Evolutionary conservation across 2,329 filamentous ascomycete genomes (phyloP).

Genomic region (Aspergillus ochraceoroseus): DNA sequence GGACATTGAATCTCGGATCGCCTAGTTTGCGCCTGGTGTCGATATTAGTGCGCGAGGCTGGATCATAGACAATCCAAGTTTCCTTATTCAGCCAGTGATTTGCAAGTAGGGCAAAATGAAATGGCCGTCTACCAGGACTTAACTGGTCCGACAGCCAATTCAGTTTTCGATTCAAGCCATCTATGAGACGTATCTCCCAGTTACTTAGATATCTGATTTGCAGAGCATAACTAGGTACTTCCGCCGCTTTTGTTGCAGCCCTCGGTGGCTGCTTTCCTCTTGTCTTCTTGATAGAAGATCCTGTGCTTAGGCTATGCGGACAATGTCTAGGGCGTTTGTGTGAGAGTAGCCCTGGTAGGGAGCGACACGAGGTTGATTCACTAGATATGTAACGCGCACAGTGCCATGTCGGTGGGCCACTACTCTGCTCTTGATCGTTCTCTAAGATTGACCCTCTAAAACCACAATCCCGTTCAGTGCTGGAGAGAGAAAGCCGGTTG

Average conservation of each 20-base stretch:
- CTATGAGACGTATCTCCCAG: constrained; percentile 36
- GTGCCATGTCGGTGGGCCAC: not conserved
- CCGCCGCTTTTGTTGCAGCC: not conserved
- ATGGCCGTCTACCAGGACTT: constrained; percentile 39
- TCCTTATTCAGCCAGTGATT: constrained; percentile 43
- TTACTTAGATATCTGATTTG: constrained; percentile 24
- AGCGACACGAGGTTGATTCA: not conserved
- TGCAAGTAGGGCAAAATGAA: constrained; percentile 38
- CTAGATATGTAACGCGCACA: not conserved
- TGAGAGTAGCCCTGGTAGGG: not conserved
- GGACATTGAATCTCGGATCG: constrained; percentile 35
- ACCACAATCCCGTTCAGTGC: not conserved
- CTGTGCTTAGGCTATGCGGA: too few relatives aligned
- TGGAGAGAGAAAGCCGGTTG: constrained; percentile 1
- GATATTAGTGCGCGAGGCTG: constrained; percentile 34
- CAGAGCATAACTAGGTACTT: not conserved
- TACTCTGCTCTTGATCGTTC: not conserved
- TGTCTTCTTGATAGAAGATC: too few relatives aligned
- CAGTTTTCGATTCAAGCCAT: constrained; percentile 36
- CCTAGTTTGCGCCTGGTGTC: constrained; percentile 32
- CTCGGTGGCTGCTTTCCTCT: not conserved
- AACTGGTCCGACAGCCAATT: constrained; percentile 38
- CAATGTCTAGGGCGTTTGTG: not conserved
- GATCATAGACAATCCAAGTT: constrained; percentile 40
- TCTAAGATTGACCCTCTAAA: not conserved